phyloP scores from a whole-genome alignment of 345 rosid species.

The Dipteronia sinensis region DNA sequence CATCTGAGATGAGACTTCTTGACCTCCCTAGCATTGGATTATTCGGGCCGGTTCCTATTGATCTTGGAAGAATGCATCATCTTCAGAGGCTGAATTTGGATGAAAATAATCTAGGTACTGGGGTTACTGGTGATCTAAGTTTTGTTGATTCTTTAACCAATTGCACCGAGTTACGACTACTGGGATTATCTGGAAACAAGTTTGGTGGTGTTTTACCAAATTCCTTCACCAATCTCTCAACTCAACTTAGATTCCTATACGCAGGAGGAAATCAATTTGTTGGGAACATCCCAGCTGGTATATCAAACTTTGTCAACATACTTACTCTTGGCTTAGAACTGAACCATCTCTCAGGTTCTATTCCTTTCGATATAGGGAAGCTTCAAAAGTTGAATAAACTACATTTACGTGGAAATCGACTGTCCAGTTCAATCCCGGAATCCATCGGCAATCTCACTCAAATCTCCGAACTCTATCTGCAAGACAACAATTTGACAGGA shows the following conservation, averaged over 20 bases:
- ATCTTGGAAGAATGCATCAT: slow-evolving; percentile 17
- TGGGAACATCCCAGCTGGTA: slow-evolving; percentile 9
- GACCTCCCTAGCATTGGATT: neutral
- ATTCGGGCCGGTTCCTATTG: slow-evolving; percentile 17
- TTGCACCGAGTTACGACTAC: slow-evolving; percentile 9
- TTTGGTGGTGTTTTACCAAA: slow-evolving; percentile 26
- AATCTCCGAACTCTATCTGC: slow-evolving; percentile 25
- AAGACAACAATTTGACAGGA: slow-evolving; percentile 21
- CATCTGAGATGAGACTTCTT: slow-evolving; percentile 18
- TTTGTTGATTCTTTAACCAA: slow-evolving; percentile 27
- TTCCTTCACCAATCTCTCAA: slow-evolving; percentile 28
- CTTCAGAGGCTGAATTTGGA: slow-evolving; percentile 20
- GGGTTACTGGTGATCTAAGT: slow-evolving; percentile 13
- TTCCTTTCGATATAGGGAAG: slow-evolving; percentile 20
- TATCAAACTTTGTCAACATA: slow-evolving; percentile 3
- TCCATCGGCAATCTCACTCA: slow-evolving; percentile 25
- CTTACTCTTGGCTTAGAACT: neutral
- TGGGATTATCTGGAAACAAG: slow-evolving; percentile 10
- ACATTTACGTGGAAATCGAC: slow-evolving; percentile 4
- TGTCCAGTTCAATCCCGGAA: slow-evolving; percentile 23
- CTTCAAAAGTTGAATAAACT: slow-evolving; percentile 20
- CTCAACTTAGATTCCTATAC: slow-evolving; percentile 5
- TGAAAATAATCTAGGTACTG: slow-evolving; percentile 21
- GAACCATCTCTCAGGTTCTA: neutral
- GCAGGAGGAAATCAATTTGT: slow-evolving; percentile 12